phyloP scores from a whole-genome alignment of 31 red algal species.

The Odonthalia washingtoniensis region DNA sequence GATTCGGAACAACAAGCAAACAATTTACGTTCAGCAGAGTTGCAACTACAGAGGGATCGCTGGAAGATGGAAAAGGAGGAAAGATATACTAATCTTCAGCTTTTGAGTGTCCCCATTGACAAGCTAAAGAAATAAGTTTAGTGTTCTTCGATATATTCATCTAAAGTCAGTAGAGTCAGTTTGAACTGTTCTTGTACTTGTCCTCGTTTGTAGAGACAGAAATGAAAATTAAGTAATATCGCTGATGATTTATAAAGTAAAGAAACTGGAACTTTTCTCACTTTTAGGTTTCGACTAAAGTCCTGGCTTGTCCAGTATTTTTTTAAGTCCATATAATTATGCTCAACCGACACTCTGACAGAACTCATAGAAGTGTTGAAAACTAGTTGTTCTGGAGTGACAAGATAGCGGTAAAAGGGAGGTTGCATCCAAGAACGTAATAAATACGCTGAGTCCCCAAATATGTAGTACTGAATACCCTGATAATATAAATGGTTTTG shows the following conservation, averaged over 20 bases:
- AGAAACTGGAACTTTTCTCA: constrained; percentile 2
- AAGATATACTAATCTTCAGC: too few species aligned
- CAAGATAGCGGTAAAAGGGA: neutral
- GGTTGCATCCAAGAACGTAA: constrained; percentile 21
- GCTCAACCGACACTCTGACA: constrained; percentile 11
- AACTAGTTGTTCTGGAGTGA: neutral
- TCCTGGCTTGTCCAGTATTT: constrained; percentile 23
- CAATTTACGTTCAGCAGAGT: neutral
- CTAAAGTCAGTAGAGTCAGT: too few species aligned
- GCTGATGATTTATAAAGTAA: too few species aligned
- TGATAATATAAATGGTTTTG: too few species aligned
- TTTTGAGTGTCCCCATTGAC: too few species aligned
- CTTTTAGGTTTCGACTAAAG: constrained; percentile 7
- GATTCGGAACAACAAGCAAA: neutral
- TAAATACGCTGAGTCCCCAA: too few species aligned
- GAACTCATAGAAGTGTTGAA: constrained; percentile 10
- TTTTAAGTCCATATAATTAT: constrained; percentile 25
- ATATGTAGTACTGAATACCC: too few species aligned
- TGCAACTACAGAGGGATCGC: neutral
- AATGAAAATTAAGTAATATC: too few species aligned
- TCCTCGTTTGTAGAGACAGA: too few species aligned
- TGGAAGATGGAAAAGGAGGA: neutral
- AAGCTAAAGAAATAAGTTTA: too few species aligned
- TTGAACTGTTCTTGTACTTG: too few species aligned
- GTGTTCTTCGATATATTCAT: too few species aligned